Evolutionary conservation across 495 filamentous ascomycete genomes (phyloP), one percentile per base, ranked within the genome.

Genomic region (Rhizodiscina lignyota): DNA sequence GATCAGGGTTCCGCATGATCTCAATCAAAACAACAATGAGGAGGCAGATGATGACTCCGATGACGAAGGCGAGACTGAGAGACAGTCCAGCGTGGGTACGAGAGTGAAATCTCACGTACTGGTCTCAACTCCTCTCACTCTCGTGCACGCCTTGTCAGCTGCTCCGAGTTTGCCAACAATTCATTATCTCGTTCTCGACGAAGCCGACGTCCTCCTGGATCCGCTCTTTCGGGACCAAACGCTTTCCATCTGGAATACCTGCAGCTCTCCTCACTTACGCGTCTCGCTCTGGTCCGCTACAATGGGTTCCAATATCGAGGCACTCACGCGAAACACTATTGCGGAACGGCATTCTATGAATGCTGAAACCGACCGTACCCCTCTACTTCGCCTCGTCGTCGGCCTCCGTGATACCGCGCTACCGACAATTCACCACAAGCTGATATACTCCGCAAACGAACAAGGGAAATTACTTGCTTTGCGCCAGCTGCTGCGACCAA

Each of bases 361-460:
- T n/a, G n/a, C n/a, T n/a, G n/a, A n/a, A n/a, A 48, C 46, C 22
- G 33, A 42, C 4, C 20, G 35, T 17, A 44, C 65, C 10, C 39
- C 15, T n/a, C 59, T 92, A 11, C 51, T 94, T 38, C 82, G 89
- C 23, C 68, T 96, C 12, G 80, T 96, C 11, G 81, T 96, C 29
- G 89, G 91, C 5, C 63, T 96, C 36, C 94, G 94, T 59, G 89
- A 96, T 58, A 84, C 83, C 21, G 83, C 89, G 1, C 73, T 94
- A 35, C 85, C 89, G 4, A 93, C 83, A 54, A 78, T 99, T 34
- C 63, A 73, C 3, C 89, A 99, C 61, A 74, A 74, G 41, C 74
- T 99, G 15, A 70, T 79, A 39, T 99, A 96, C 64, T 74, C 82
- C 19, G 89, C 83, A 23, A 91, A 79, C 2, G 89, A 99, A 48